Base-by-base conservation (phyloP, 83 land plant species). In the Larix sibirica region DNA sequence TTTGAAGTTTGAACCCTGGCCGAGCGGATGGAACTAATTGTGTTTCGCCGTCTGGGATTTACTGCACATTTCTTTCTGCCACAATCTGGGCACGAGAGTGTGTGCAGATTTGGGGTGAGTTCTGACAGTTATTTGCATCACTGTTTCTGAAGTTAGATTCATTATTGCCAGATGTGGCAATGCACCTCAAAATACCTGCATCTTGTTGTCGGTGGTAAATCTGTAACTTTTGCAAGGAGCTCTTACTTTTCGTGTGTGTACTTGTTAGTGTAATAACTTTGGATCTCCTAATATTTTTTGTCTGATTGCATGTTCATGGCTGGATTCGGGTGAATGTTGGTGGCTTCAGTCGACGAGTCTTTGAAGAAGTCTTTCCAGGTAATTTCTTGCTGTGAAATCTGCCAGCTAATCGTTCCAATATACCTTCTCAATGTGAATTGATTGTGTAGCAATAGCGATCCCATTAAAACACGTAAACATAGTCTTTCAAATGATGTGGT, bases 311-410 rank as follows among this genome's bases (percentile, higher is more conserved):
- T 71, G 24, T 71, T n/a, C n/a, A 21, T 42, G 54, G 47, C n/a
- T 36, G 59, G 31, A 47, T 17, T n/a, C 24, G 78, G 31, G 21
- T 24, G 78, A 58, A 75, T 75, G 78, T 23, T 23, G 21, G 78
- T 50, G 26, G 21, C 2, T 47, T 47, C 78, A 75, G 78, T 50
- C 9, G 78, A 75, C 16, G 78, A 75, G 78, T 31, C 78, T 50
- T 75, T 75, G 78, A 75, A 23, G 60, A 75, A 75, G 58, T 21
- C 60, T 24, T 75, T 75, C 16, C 60, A 47, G 78, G 78, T 75
- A 75, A 75, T 24, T 69, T 17, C 16, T 20, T 69, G 73, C 44
- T 33, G 5, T 0, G 17, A 31, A 69, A 24, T 36, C 0, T 33
- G 33, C 9, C 18, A 1, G 18, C 33, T 16, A 17, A 36, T 31